Base-by-base conservation (phyloP, 1,284 basidiomycete species). In the Jaminaea rosea region DNA sequence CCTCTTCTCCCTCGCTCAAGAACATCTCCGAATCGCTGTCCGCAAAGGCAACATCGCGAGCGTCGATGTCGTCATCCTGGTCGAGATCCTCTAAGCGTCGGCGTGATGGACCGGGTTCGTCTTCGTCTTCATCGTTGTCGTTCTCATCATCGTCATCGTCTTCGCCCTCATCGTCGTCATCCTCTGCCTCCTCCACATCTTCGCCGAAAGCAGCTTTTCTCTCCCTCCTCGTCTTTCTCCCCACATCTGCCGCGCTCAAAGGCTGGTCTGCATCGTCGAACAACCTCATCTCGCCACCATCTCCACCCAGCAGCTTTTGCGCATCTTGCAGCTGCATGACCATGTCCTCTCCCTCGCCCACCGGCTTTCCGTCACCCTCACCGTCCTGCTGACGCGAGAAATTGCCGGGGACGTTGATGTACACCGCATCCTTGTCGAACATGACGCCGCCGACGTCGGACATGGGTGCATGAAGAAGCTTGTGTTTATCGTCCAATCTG, bases 361-460 rank as follows among this genome's bases (percentile, higher is more conserved):
- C 48, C 15, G 55, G 36, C 15, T 54, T 49, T n/a, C 21, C 34
- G 26, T 46, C 41, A 84, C 84, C 78, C 10, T 82, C 83, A 46
- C 62, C 73, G 28, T 68, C 75, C 51, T 75, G 73, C 37, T 75
- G 75, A 44, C 76, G 73, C 4, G 88, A 85, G 68, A 98, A 98
- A 69, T 81, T 91, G 1, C 94, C 94, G 3, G 89, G 88, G 2
- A 97, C 92, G 69, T 96, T 97, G 64, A 99, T 87, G 79, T 89
- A 99, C 1, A 98, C 92, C 0, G 92, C 90, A 69, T 98, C 94
- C 75, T 97, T 97, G 78, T 99, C 94, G 71, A 94, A 97, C 77
- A 89, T 84, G 56, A 99, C 84, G 7, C 93, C 94, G 19, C 93
- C 93, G 1, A 97, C 86, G 69, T 96, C 93, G 73, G 88, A 93